phyloP scores from a whole-genome alignment of 1,284 basidiomycete genomes.

The Schizophyllum commune region DNA sequence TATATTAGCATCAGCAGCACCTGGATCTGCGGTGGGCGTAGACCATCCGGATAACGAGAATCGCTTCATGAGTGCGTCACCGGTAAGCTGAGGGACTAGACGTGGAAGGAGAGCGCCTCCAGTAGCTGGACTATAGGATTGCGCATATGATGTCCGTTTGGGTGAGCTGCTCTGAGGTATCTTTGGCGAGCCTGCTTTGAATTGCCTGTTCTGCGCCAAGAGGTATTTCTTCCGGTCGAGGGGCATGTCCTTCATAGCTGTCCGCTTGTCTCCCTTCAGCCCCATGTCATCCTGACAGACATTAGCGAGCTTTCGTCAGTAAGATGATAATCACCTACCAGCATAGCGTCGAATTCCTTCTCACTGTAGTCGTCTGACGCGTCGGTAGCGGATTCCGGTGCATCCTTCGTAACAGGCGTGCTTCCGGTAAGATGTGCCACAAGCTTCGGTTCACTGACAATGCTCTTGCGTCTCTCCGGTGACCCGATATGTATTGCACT shows the following conservation, averaged over 20 bases:
- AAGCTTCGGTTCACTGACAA: slow-evolving; percentile 59
- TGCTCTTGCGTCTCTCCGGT: slow-evolving; percentile 41
- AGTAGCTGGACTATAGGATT: slow-evolving; percentile 56
- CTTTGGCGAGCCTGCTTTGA: slow-evolving; percentile 23
- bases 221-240: slow-evolving; percentile 64
- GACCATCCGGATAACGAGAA: slow-evolving; percentile 69
- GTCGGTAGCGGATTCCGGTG: slow-evolving; percentile 20
- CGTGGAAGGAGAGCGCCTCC: slow-evolving; percentile 47
- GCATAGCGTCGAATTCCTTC: slow-evolving; percentile 46
- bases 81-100: slow-evolving; percentile 61
- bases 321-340: slow-evolving; percentile 37
- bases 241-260: slow-evolving; percentile 59
- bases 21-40: slow-evolving; percentile 26
- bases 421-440: slow-evolving; percentile 35
- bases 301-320: neutral
- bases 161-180: slow-evolving; percentile 15
- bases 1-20: slow-evolving; percentile 31
- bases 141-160: slow-evolving; percentile 22
- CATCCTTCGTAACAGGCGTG: slow-evolving; percentile 3
- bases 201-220: slow-evolving; percentile 45
- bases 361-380: slow-evolving; percentile 18
- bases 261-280: slow-evolving; percentile 62
- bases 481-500: slow-evolving; percentile 19
- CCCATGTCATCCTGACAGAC: slow-evolving; percentile 57
- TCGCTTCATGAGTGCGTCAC: slow-evolving; percentile 61